Conservation (phyloP, 2,329 filamentous ascomycete genomes). For the Trichoderma citrinoviride region DNA sequence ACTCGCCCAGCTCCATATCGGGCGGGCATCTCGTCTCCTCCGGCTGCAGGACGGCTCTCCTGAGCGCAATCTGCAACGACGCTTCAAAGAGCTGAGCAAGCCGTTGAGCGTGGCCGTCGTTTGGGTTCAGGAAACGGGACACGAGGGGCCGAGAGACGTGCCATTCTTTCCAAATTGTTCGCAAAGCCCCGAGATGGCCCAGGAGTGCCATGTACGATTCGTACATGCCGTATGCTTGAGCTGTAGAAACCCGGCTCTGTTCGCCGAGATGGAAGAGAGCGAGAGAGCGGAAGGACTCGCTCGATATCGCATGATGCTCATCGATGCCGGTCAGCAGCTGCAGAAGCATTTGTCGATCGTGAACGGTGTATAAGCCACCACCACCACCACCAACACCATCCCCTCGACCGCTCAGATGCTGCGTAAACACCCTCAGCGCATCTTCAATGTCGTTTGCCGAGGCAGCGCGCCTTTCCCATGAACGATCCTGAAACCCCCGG, state of each 20-base stretch:
- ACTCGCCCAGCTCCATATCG: constrained; percentile 23
- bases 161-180: constrained; percentile 36
- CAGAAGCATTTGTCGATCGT: constrained; percentile 30
- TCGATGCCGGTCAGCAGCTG: constrained; percentile 32
- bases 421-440: constrained; percentile 25
- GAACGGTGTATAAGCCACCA: not conserved
- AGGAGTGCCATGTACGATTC: constrained; percentile 32
- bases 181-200: constrained; percentile 33
- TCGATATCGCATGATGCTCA: constrained; percentile 25
- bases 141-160: constrained; percentile 20
- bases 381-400: too few species aligned
- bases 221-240: constrained; percentile 26
- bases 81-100: constrained; percentile 17
- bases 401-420: not conserved
- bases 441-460: constrained; percentile 26
- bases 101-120: not conserved
- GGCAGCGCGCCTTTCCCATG: constrained; percentile 23
- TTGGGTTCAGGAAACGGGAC: not conserved
- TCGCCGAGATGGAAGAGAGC: constrained; percentile 22
- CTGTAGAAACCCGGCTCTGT: not conserved
- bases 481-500: constrained; percentile 24
- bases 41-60: constrained; percentile 2
- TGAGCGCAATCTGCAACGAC: constrained; percentile 20
- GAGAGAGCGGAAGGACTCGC: constrained; percentile 31
- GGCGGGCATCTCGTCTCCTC: not conserved